Percentiles rank a stretch among this genome's conserved stretches.
Conservation (phyloP, 2,329 filamentous ascomycete species). For the Fusarium scirpi region DNA sequence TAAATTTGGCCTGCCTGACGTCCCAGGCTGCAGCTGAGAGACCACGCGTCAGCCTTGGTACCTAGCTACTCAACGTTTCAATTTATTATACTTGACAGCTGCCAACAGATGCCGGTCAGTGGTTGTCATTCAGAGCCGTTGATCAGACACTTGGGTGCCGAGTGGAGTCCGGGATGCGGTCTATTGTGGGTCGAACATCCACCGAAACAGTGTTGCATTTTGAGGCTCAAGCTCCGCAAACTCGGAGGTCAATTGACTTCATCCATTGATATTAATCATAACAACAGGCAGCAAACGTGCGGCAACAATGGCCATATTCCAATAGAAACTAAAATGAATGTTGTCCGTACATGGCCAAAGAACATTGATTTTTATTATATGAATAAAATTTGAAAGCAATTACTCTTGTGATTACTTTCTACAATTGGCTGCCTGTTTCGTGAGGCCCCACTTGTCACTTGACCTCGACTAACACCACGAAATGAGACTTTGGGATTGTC, state of each 20-base stretch:
- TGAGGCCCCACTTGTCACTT: neutral
- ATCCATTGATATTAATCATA: neutral
- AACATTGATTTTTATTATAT: fast-evolving
- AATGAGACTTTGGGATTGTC: neutral
- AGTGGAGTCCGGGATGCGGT: neutral
- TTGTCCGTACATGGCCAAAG: fast-evolving
- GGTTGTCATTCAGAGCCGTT: too few relatives aligned
- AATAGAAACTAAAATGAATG: fast-evolving
- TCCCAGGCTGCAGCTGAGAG: too few relatives aligned
- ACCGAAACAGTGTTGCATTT: neutral
- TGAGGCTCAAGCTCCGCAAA: neutral
- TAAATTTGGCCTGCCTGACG: too few relatives aligned
- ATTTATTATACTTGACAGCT: too few relatives aligned
- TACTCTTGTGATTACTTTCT: neutral
- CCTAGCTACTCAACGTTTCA: too few relatives aligned
- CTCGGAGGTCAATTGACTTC: neutral
- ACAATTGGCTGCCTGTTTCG: neutral
- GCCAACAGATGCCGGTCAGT: too few relatives aligned
- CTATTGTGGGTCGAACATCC: neutral
- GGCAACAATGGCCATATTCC: fast-evolving
- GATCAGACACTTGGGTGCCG: neutral
- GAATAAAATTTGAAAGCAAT: neutral
- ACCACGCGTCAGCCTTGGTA: too few relatives aligned
- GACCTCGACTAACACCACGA: neutral
- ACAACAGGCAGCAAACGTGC: neutral